Evolutionary conservation across 306 rosid species (phyloP), one percentile per base, ranked within the genome.

Genomic region (Carpinus fangiana): DNA sequence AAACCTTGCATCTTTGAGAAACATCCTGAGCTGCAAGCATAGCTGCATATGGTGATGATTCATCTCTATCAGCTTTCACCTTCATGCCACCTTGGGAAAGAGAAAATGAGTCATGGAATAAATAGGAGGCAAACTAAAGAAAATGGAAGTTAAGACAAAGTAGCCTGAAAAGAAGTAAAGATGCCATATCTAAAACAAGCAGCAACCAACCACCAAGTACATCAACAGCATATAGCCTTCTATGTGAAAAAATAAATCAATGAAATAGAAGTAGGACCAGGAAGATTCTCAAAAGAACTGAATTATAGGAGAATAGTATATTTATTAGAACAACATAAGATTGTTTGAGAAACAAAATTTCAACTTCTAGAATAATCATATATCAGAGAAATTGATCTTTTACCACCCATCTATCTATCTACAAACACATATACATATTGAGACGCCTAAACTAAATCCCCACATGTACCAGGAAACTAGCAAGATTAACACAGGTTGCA

Each of bases 11-110:
- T 68, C 96, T 83, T 17, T 88, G 78, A 82, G 97, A 86, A 84
- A 93, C 98, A 83, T 93, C 98, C 36, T 90, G 98, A 2, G 98
- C 98, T 0, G 97, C 97, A 88, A 93, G 93, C 98, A 93, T 91
- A 55, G 98, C 97, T 26, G 95, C 98, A 72, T 93, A 93, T 0
- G 98, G 98, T 3, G 97, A 91, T 8, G 98, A 93, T 68, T 93
- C 98, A 65, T 93, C 98, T 75, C 97, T 84, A 74, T 91, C 98
- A 51, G 95, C 98, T 52, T 93, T 93, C 71, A 91, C 97, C 90
- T 93, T 93, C 98, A 93, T 93, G 6, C 98, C 98, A 80, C 97
- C 97, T 93, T 0, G 0, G 11, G 17, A 46, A 48, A 56, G 28
- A 65, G 17, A 59, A 59, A 23, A 21, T 23, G 38, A 8, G 65